Percentiles rank a stretch among this genome's conserved stretches.
Conservation (phyloP, 768 basidiomycete genomes). For the Crassisporium funariophilum region DNA sequence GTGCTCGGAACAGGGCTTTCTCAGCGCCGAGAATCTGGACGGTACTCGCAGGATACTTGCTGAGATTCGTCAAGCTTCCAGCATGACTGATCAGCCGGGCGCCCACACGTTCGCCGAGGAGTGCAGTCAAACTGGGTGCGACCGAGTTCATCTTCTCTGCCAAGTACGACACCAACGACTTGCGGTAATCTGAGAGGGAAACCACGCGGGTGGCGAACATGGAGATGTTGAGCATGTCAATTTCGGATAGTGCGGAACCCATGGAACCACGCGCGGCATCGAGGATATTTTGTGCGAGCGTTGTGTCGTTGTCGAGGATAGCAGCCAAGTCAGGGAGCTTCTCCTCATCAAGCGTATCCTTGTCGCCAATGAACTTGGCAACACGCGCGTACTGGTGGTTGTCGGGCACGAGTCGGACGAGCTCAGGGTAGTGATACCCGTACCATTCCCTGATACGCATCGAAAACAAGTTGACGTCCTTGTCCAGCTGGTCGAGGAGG, state of each 20-base stretch:
- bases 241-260: slow-evolving; percentile 87
- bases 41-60: slow-evolving; percentile 98
- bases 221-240: slow-evolving; percentile 95
- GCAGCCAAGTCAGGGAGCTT: slow-evolving; percentile 78
- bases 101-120: slow-evolving; percentile 90
- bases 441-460: slow-evolving; percentile 99
- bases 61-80: slow-evolving; percentile 93
- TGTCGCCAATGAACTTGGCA: slow-evolving; percentile 87
- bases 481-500: slow-evolving; percentile 97
- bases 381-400: slow-evolving; percentile 91
- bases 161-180: slow-evolving; percentile 83
- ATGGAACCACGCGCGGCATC: slow-evolving; percentile 94
- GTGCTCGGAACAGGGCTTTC: slow-evolving; percentile 94
- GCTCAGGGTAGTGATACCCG: slow-evolving; percentile 98
- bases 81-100: slow-evolving; percentile 94
- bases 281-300: slow-evolving; percentile 88
- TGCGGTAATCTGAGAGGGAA: slow-evolving; percentile 92
- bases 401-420: slow-evolving; percentile 90
- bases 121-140: slow-evolving; percentile 88
- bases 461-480: slow-evolving; percentile 97
- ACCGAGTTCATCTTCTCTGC: slow-evolving; percentile 98
- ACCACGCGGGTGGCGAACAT: slow-evolving; percentile 90
- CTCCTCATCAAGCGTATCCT: slow-evolving; percentile 77
- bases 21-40: slow-evolving; percentile 98
- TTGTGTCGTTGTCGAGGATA: slow-evolving; percentile 82